Evolutionary conservation across 2,329 filamentous ascomycete species (phyloP), one percentile per base, ranked within the genome.

Genomic region (Verticillium klebahnii): DNA sequence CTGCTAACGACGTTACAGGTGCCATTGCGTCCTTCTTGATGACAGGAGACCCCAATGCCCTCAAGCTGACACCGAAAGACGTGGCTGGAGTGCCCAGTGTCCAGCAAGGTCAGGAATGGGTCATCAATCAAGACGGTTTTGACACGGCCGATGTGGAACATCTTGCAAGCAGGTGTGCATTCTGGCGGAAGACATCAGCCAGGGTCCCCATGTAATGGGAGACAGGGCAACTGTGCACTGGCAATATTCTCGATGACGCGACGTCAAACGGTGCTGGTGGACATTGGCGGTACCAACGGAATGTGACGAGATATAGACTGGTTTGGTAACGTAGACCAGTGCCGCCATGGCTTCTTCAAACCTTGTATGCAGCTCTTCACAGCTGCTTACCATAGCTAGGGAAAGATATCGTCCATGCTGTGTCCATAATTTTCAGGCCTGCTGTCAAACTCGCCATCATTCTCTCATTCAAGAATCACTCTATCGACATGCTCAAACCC

Each of bases 11-110:
- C 7, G 14, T 14, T 56, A 61, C 80, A 1, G 85, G 86, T 5
- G 84, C 85, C 0, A 81, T 88, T 67, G 85, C 82, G 0, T 84
- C 81, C 32, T 88, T 87, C 70, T 82, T 88, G 62, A 78, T 83
- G 69, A 85, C 82, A 0, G 84, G 83, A 0, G 78, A 87, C 69
- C 84, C 85, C 0, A 87, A 88, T 66, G 72, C 76, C 15, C 76
- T 83, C 62, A 87, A 87, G 63, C 64, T 87, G 39, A 86, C 83
- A 0, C 74, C 77, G 60, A 63, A 62, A 2, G 74, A 71, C 31
- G 69, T 78, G 55, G 70, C 72, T 17, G 80, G 74, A 1, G 78
- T 86, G 8, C 84, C 85, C 1, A 64, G 70, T 11, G 65, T 82
- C 7, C 67, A 70, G 23, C 68, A 72, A 0, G 76, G 74, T 0